Percentiles rank a stretch among this genome's conserved stretches.
phyloP scores from a whole-genome alignment of 2,329 filamentous ascomycete species.

The Apiospora sp. region DNA sequence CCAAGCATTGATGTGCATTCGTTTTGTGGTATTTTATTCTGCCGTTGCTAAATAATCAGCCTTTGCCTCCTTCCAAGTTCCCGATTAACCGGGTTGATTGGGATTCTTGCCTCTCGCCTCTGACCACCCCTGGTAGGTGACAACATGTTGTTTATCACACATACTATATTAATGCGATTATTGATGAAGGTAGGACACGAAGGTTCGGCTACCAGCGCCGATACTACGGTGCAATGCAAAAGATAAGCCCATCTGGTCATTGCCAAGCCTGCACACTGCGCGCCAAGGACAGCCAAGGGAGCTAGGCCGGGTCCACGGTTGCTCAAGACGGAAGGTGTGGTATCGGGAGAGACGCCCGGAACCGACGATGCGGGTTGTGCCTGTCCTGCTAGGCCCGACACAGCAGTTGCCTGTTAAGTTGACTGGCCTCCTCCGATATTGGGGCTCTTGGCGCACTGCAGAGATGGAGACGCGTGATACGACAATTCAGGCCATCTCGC shows the following conservation, averaged over 20 bases:
- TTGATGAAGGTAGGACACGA: background rate
- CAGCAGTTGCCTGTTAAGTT: background rate
- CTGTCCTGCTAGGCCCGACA: background rate
- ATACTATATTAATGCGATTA: background rate
- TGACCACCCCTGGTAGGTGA: background rate
- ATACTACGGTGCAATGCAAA: background rate
- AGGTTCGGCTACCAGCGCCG: background rate
- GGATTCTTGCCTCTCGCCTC: background rate
- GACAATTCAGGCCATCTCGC: background rate
- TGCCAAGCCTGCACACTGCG: background rate
- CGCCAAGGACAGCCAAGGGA: background rate
- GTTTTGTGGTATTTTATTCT: background rate
- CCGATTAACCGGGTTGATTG: background rate
- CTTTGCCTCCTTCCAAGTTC: background rate
- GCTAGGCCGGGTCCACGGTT: background rate
- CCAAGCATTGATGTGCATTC: background rate
- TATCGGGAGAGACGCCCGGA: background rate
- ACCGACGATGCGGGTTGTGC: background rate
- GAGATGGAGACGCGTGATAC: background rate
- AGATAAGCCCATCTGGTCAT: background rate
- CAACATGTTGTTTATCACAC: background rate
- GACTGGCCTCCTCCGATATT: background rate
- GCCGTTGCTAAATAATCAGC: no score
- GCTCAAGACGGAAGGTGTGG: constrained; percentile 8
- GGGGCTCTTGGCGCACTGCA: background rate